phyloP scores from a whole-genome alignment of 306 rosid species.

The Aeschynomene evenia region DNA sequence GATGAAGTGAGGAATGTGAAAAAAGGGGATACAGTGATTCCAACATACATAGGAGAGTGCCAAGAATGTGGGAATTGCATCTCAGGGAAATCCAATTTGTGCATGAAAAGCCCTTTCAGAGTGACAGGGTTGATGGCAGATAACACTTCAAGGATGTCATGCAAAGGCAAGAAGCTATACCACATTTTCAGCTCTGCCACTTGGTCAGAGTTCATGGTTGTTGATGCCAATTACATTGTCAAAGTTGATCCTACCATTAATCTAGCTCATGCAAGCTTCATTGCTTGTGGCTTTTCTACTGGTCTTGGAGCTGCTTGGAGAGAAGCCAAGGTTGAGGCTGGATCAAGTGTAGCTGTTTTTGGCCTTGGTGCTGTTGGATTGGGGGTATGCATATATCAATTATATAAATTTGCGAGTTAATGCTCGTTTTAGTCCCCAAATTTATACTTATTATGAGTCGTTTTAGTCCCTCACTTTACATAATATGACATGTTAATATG shows the following conservation, averaged over 20 bases:
- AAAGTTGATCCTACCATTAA: neutral
- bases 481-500: too few relatives aligned
- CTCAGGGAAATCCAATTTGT: neutral
- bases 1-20: neutral
- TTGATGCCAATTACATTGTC: neutral
- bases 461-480: too few relatives aligned
- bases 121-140: neutral
- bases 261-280: neutral
- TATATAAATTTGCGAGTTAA: neutral
- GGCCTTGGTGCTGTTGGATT: neutral
- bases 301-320: neutral
- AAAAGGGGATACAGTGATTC: neutral
- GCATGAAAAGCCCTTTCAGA: neutral
- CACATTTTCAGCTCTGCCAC: neutral
- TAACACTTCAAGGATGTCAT: neutral
- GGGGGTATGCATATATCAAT: neutral
- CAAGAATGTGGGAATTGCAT: neutral
- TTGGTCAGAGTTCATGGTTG: slow-evolving; percentile 13
- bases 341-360: neutral
- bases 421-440: too few relatives aligned
- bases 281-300: neutral
- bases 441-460: too few relatives aligned
- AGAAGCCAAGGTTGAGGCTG: neutral
- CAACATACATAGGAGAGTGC: neutral
- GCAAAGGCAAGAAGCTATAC: neutral